Conservation (phyloP, 345 rosid species). For the Carallia brachiata region DNA sequence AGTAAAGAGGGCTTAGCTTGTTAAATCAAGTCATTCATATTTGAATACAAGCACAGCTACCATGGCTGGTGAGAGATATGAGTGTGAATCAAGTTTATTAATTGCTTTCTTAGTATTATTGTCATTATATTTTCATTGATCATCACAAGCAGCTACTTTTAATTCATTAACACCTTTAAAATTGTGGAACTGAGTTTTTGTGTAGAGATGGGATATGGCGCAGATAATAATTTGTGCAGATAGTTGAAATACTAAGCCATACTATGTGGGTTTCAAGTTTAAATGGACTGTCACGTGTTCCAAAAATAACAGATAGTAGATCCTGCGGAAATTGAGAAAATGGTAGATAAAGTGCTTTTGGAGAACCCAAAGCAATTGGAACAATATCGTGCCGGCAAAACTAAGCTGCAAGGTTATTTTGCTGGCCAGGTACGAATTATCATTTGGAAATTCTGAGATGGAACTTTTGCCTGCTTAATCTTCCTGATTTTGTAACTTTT, state of each 20-base stretch:
- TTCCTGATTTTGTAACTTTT: background rate
- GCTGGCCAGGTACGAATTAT: constrained; percentile 69
- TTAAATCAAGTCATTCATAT: background rate
- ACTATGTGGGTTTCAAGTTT: background rate
- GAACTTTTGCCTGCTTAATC: background rate
- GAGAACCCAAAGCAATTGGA: constrained; percentile 84
- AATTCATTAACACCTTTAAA: background rate
- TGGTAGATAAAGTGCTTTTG: constrained; percentile 64
- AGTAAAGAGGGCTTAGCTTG: background rate
- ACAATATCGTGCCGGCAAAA: constrained; percentile 83
- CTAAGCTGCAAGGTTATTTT: constrained; percentile 85
- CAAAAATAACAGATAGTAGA: constrained; percentile 55
- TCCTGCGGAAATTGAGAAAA: constrained; percentile 77
- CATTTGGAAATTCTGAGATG: background rate
- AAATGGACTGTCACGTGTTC: constrained; percentile 11
- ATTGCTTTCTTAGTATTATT: background rate
- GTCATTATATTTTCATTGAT: background rate
- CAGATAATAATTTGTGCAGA: background rate
- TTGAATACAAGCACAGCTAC: background rate
- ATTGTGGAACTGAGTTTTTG: background rate
- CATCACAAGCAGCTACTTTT: background rate
- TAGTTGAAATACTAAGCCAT: background rate
- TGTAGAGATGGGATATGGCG: background rate
- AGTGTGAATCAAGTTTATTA: background rate
- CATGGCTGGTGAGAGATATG: background rate